Evolutionary conservation across 2,329 filamentous ascomycete species (phyloP), one percentile per base, ranked within the genome.

Genomic region (Pseudogymnoascus sp.): DNA sequence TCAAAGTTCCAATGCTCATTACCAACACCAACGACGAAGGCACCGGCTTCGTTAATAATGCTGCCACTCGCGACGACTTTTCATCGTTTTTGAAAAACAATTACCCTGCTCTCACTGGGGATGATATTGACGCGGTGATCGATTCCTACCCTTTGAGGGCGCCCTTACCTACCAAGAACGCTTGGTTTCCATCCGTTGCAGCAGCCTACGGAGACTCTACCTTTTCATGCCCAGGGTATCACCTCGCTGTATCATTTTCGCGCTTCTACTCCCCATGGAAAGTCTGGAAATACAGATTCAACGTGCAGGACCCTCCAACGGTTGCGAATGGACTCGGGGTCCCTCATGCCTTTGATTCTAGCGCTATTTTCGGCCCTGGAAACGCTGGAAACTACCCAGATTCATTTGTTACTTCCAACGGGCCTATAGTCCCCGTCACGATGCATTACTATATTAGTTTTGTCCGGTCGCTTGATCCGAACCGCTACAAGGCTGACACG

Each of bases 201-300:
- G 70, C 72, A 25, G 67, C 72, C 54, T 61, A 61, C 33, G 79
- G 79, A 6, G 76, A 80, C 39, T 71, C 78, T 3, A 79, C 77
- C 1, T 79, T 79, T 64, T 74, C 69, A 36, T 79, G 77, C 59
- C 75, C 75, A 0, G 72, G 72, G 1, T 72, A 78, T 35, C 70
- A 60, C 8, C 6, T 60, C 9, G 58, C 33, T 16, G 7, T 30
- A 33, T 60, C 37, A 18, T 8, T 60, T 7, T 33, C 36, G 6
- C 25, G n/a, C 2, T 28, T 28, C 9, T 20, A 20, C 22, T 60
- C 33, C 4, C 37, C 58, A 14, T 30, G 41, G 28, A 54, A 54
- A 6, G 25, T 54, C 14, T 60, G 58, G 58, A 50, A 28, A 35
- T 79, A 79, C 63, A 70, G 75, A 0, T 79, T 74, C 71, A 75